A percentile compares a stretch with the other conserved stretches of the same genome.
Conservation (phyloP, 805 yeast genomes). For the Kregervanrija delftensis region DNA sequence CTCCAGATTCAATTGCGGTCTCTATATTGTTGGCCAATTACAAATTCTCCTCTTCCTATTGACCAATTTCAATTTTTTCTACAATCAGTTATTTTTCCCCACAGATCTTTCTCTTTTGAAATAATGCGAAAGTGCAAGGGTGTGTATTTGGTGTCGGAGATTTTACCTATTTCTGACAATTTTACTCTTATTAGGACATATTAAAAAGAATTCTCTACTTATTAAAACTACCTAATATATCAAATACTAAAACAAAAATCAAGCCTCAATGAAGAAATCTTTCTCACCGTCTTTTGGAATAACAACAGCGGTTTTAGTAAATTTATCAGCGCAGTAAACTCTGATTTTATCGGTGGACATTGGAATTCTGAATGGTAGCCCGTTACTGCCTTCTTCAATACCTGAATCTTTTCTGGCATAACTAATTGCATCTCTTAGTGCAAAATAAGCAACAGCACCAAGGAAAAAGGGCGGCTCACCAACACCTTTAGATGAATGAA, state of each 20-base stretch:
- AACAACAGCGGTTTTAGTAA: slow-evolving; percentile 26
- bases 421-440: slow-evolving; percentile 36
- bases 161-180: too few species aligned
- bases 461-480: slow-evolving; percentile 47
- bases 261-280: slow-evolving; percentile 31
- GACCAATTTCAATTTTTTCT: too few species aligned
- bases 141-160: too few species aligned
- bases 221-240: too few species aligned
- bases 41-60: too few species aligned
- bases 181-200: too few species aligned
- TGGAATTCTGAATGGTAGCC: slow-evolving; percentile 31
- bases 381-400: slow-evolving; percentile 13
- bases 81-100: too few species aligned
- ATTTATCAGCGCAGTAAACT: slow-evolving; percentile 30
- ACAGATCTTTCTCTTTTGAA: too few species aligned
- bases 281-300: slow-evolving; percentile 27
- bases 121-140: too few species aligned
- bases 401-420: slow-evolving; percentile 30
- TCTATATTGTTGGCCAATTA: too few species aligned
- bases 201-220: too few species aligned
- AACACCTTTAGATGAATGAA: slow-evolving; percentile 38
- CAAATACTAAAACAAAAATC: neutral
- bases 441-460: slow-evolving; percentile 37
- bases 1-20: too few species aligned
- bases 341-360: slow-evolving; percentile 39